Percentiles rank a stretch among this genome's conserved stretches.
Evolutionary conservation across 306 rosid genomes (phyloP).

Genomic region (Cucumis hystrix): DNA sequence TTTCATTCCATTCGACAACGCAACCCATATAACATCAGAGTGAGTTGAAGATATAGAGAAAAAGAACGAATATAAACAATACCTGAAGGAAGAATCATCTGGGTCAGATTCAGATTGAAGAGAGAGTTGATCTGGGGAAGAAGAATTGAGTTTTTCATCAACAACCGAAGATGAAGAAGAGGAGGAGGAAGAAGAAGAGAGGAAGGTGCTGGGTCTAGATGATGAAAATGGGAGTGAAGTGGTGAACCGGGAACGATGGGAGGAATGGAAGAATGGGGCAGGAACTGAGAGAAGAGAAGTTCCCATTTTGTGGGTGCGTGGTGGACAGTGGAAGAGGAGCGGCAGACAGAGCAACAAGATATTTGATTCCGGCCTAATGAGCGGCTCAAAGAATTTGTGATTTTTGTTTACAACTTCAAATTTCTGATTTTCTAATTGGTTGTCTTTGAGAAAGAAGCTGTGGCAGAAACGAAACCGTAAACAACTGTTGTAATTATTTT

Average conservation of each 20-base stretch:
- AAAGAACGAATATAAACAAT: neutral
- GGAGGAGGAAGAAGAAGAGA: conserved; percentile 17
- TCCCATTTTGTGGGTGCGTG: conserved; percentile 23
- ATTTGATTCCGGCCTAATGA: neutral
- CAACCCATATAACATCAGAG: neutral
- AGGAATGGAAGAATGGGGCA: conserved; percentile 14
- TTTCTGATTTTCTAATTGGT: no score
- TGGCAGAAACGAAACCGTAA: no score
- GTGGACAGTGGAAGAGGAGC: neutral
- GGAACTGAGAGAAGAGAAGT: conserved; percentile 33
- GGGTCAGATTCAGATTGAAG: conserved; percentile 14
- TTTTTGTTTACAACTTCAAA: no score
- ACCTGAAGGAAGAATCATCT: conserved; percentile 27
- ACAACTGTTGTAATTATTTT: no score
- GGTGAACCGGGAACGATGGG: neutral
- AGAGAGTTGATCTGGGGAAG: conserved; percentile 28
- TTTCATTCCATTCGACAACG: no score
- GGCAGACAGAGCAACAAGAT: neutral
- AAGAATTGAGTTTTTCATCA: conserved; percentile 30
- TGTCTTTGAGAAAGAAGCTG: no score
- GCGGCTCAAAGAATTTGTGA: neutral
- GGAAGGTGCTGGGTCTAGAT: conserved; percentile 15
- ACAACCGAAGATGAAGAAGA: conserved; percentile 34
- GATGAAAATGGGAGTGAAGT: conserved; percentile 13
- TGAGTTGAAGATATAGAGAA: neutral